Evolutionary conservation across 148 eudicot genomes (phyloP).

Genomic region (Beta vulgaris): DNA sequence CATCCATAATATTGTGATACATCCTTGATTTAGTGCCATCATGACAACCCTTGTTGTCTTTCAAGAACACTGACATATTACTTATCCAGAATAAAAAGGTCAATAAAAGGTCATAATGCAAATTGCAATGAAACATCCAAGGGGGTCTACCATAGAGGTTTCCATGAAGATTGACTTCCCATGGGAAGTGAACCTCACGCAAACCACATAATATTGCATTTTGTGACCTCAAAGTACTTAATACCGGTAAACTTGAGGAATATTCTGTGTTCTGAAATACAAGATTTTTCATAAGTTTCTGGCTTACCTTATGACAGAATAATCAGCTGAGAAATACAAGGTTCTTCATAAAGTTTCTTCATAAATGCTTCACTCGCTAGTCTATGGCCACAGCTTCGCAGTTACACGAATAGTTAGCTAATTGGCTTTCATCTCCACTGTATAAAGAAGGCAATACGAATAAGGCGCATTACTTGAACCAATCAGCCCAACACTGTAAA

Average conservation of each 20-base stretch:
- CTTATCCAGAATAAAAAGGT: not conserved
- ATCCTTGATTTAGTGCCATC: not conserved
- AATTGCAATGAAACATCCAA: not conserved
- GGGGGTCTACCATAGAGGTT: not conserved
- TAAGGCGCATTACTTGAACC: not conserved
- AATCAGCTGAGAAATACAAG: not conserved
- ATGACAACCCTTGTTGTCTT: not conserved
- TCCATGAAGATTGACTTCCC: not conserved
- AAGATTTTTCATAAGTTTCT: not conserved
- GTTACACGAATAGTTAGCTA: not conserved
- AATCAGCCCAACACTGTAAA: not conserved
- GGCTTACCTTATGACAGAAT: constrained; percentile 5
- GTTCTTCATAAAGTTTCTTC: too few species aligned
- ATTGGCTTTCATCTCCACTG: not conserved
- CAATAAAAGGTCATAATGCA: not conserved
- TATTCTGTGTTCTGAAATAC: not conserved
- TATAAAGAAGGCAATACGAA: not conserved
- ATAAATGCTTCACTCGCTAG: not conserved
- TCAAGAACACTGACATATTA: not conserved
- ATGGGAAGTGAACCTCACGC: not conserved
- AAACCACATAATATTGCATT: not conserved
- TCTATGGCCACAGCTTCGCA: not conserved
- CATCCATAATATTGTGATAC: too few species aligned
- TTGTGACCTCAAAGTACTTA: not conserved
- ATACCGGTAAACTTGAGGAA: not conserved